phyloP scores from a whole-genome alignment of 2,329 filamentous ascomycete species.

The Cordyceps pruinosa region DNA sequence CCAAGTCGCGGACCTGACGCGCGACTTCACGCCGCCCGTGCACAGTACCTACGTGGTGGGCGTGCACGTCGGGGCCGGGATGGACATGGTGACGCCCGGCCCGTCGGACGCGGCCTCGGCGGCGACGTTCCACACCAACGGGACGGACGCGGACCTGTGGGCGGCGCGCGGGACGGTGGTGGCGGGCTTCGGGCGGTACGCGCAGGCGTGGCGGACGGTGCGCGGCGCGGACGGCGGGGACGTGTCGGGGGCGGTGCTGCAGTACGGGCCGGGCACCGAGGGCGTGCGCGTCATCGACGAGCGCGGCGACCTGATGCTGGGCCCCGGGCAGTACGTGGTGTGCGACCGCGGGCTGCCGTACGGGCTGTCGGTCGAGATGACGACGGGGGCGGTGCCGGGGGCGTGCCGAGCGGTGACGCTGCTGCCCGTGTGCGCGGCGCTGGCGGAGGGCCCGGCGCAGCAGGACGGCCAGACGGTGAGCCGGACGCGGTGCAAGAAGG shows the following conservation, averaged over 20 bases:
- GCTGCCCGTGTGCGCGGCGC: constrained; percentile 3
- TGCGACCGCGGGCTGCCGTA: constrained; percentile 1
- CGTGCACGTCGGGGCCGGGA: not conserved
- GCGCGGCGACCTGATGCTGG: not conserved
- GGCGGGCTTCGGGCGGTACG: not conserved
- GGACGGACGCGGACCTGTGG: constrained; percentile 1
- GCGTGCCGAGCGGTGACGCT: not conserved
- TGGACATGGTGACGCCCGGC: constrained; percentile 1
- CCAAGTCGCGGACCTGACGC: not conserved
- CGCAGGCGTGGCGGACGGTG: not conserved
- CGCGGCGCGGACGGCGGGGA: not conserved
- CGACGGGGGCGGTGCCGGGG: not conserved
- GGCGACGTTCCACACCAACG: constrained; percentile 5
- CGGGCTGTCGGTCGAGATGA: constrained; percentile 3
- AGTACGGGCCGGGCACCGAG: constrained; percentile 5
- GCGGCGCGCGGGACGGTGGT: not conserved
- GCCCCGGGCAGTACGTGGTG: constrained; percentile 5
- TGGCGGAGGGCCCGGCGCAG: not conserved
- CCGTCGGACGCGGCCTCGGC: not conserved
- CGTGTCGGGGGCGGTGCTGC: not conserved
- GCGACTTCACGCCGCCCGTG: not conserved
- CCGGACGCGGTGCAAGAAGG: not conserved
- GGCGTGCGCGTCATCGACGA: not conserved
- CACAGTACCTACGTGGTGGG: not conserved
- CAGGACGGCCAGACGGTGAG: not conserved